Conservation (phyloP, 2,329 filamentous ascomycete species). For the Sordariomycetes sp. region DNA sequence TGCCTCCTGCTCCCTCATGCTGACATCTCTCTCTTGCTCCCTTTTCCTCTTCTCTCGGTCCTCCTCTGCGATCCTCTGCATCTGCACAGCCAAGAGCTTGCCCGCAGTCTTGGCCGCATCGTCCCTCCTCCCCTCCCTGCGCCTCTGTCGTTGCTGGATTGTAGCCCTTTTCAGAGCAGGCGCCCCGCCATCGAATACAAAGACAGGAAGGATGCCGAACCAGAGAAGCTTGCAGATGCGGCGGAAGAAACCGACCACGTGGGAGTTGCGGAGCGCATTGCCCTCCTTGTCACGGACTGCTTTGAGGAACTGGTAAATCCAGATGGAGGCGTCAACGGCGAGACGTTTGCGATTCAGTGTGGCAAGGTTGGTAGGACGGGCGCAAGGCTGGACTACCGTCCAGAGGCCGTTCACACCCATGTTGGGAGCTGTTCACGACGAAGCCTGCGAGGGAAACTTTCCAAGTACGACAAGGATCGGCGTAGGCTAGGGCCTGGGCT, state of each 20-base stretch:
- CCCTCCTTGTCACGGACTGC: slow-evolving; percentile 98
- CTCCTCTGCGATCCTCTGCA: slow-evolving; percentile 83
- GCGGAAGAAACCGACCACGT: slow-evolving; percentile 95
- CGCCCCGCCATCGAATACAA: slow-evolving; percentile 95
- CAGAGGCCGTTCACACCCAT: slow-evolving; percentile 99
- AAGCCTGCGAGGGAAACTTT: no score
- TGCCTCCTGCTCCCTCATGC: slow-evolving; percentile 29
- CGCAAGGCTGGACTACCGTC: slow-evolving; percentile 92
- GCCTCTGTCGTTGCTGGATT: slow-evolving; percentile 66
- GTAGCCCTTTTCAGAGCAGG: slow-evolving; percentile 87
- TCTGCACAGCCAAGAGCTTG: slow-evolving; percentile 85
- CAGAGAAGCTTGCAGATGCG: slow-evolving; percentile 96
- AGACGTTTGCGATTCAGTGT: slow-evolving; percentile 94
- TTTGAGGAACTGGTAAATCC: slow-evolving; percentile 99
- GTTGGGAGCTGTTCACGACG: no score
- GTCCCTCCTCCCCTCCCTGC: slow-evolving; percentile 80
- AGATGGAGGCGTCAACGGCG: slow-evolving; percentile 95
- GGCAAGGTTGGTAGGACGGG: slow-evolving; percentile 90
- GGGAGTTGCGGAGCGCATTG: slow-evolving; percentile 89
- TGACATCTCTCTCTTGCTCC: slow-evolving; percentile 8
- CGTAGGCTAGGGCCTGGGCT: neutral
- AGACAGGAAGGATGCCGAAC: slow-evolving; percentile 92
- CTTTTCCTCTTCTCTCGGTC: slow-evolving; percentile 56
- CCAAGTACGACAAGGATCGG: slow-evolving; percentile 3
- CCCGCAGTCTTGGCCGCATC: slow-evolving; percentile 89